These are phyloP conservation scores for Cucurbita argyrosperma DNA, from an alignment of 306 rosid species.

Conservation along the genomic window DNA sequence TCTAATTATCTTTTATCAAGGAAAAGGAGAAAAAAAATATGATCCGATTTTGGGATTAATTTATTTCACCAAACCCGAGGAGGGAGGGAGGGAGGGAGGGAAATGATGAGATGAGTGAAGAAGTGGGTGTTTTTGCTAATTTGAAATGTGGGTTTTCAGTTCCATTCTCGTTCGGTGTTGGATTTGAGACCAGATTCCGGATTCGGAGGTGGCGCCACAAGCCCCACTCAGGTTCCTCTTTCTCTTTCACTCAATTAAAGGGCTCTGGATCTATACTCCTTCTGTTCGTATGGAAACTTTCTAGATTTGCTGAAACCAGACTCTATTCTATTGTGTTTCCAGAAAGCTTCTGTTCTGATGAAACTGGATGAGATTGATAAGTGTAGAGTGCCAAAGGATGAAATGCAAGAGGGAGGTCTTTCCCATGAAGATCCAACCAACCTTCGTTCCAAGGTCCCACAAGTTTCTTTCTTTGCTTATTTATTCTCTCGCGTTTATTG, in stretches of 20 bases:
- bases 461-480: not conserved
- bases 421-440: not conserved
- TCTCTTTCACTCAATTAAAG: not conserved
- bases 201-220: not conserved
- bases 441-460: not conserved
- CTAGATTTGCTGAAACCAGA: not conserved
- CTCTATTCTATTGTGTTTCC: not conserved
- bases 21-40: too few species aligned
- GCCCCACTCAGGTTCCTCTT: not conserved
- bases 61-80: not conserved
- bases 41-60: not conserved
- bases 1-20: too few species aligned
- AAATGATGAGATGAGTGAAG: not conserved
- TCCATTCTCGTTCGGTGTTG: not conserved
- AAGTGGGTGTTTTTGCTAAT: not conserved
- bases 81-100: not conserved
- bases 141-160: not conserved
- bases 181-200: not conserved
- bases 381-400: slow-evolving; percentile 1
- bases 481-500: not conserved
- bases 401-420: slow-evolving; percentile 8
- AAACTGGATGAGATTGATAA: slow-evolving; percentile 4
- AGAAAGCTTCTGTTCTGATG: not conserved
- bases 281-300: not conserved
- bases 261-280: not conserved